A percentile compares a stretch with the other conserved stretches of the same genome.
Conservation (phyloP, 2,329 filamentous ascomycete genomes). For the Penicillium sclerotigenum region DNA sequence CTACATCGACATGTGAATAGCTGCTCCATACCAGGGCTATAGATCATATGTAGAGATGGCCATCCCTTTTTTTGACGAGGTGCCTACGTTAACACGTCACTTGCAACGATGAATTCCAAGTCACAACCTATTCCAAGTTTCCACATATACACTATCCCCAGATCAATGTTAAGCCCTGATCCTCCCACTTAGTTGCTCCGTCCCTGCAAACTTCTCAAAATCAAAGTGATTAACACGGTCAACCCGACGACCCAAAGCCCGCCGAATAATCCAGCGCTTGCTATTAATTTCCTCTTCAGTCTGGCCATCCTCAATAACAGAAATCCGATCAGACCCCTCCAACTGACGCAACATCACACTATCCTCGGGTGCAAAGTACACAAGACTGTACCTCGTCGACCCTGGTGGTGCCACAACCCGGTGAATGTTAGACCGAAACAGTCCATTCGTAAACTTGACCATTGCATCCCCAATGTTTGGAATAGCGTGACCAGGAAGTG, state of each 20-base stretch:
- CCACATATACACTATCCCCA: background rate
- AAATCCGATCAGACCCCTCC: constrained; percentile 36
- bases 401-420: constrained; percentile 52
- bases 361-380: constrained; percentile 55
- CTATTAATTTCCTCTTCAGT: constrained; percentile 39
- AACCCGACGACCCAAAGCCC: constrained; percentile 36
- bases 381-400: constrained; percentile 50
- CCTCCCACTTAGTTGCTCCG: constrained; percentile 35
- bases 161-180: constrained; percentile 20
- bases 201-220: constrained; percentile 34
- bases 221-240: constrained; percentile 29
- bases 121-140: background rate
- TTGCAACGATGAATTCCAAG: background rate
- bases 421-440: constrained; percentile 46
- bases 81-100: no score
- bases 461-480: constrained; percentile 46
- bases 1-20: no score
- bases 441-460: constrained; percentile 45
- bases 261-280: constrained; percentile 44
- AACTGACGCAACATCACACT: constrained; percentile 44
- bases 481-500: constrained; percentile 48
- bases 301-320: constrained; percentile 29
- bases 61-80: background rate
- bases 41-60: no score
- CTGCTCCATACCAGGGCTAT: background rate